Evolutionary conservation across 495 filamentous ascomycete genomes (phyloP), one percentile per base, ranked within the genome.

Genomic region (Cryomyces minteri): DNA sequence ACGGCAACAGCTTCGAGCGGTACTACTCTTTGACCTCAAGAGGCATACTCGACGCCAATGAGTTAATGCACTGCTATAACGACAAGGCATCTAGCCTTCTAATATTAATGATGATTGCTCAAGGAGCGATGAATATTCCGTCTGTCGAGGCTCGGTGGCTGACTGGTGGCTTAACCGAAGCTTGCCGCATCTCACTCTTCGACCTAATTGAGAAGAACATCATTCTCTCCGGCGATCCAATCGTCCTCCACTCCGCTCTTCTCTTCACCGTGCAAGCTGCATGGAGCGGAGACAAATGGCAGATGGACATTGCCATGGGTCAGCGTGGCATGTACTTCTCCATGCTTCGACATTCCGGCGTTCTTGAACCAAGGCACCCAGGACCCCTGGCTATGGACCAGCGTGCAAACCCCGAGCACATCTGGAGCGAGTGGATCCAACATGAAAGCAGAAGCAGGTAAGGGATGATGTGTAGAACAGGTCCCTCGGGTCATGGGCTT

Each of bases 281-380:
- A 0, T 80, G 76, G 76, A 74, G 74, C 52, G 75, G 76, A 40
- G 76, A 80, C 54, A 78, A 77, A 54, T 78, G 74, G 74, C 74
- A 76, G 40, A 80, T 80, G 74, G 74, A 79, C 49, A 78, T 78
- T 41, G 70, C 73, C 29, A 77, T 76, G 71, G 76, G 76, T n/a
- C 76, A 80, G 54, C 67, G 73, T 31, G 72, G 69, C 39, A 77
- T 79, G 73, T 80, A 80, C 51, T 68, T 76, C 43, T 67, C 72
- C 47, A 74, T 78, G 57, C 54, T 59, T 32, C 68, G 72, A 68
- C 77, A 76, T 58, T 76, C 46, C 62, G 76, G 57, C 56, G 72
- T 60, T 57, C 67, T 47, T 60, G 74, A 56, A 63, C 68, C 68
- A 49, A 73, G 50, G 6, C 52, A 50, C 10, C 33, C 47, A n/a